A percentile compares a stretch with the other conserved stretches of the same genome.
Conservation (phyloP, 192 early-diverging fungal species). For the Entomortierella lignicola region DNA sequence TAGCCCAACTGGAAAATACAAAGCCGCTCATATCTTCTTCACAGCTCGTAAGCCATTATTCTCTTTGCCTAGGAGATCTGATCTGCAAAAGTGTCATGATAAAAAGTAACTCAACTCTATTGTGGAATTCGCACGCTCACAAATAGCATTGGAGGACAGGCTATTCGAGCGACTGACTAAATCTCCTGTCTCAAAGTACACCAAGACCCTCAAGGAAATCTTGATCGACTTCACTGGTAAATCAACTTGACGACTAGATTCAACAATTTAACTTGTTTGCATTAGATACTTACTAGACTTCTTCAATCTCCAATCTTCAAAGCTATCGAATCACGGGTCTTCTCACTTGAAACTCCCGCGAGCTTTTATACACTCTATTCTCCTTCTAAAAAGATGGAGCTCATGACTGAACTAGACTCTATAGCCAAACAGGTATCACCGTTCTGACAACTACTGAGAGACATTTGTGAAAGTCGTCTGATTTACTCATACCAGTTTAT, state of each 20-base stretch:
- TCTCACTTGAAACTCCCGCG: slow-evolving; percentile 76
- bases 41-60: slow-evolving; percentile 58
- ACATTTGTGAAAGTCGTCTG: too few species aligned
- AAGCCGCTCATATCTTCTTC: slow-evolving; percentile 71
- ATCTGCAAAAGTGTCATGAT: neutral
- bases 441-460: too few species aligned
- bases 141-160: slow-evolving; percentile 69
- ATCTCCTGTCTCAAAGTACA: slow-evolving; percentile 64
- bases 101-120: neutral
- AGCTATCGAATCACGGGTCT: slow-evolving; percentile 75
- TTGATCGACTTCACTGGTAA: slow-evolving; percentile 86
- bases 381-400: slow-evolving; percentile 53
- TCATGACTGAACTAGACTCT: slow-evolving; percentile 60
- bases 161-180: slow-evolving; percentile 70
- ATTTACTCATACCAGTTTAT: neutral
- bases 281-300: neutral
- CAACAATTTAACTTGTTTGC: neutral
- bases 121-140: neutral
- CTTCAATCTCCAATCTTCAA: slow-evolving; percentile 1
- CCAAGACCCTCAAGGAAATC: slow-evolving; percentile 79
- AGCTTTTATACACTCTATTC: slow-evolving; percentile 76
- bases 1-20: slow-evolving; percentile 63
- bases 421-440: slow-evolving; percentile 71
- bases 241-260: neutral
- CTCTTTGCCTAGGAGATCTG: neutral